Conservation (phyloP, 2,329 filamentous ascomycete genomes). For the Fusarium aywerte region DNA sequence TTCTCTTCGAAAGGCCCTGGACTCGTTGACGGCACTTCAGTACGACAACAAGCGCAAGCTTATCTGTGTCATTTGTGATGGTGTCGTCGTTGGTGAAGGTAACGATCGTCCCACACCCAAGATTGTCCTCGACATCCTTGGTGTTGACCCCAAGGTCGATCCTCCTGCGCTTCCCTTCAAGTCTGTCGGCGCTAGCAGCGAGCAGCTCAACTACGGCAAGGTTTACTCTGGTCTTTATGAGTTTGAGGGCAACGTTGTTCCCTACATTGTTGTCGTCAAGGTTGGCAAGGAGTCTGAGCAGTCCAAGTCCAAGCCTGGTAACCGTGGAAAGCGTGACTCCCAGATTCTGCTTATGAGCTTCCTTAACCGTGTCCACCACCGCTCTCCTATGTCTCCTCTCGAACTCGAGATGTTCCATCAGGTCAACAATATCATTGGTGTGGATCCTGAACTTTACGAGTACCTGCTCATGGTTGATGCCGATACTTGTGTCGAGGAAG, state of each 20-base stretch:
- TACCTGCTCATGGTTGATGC: conserved; percentile 98
- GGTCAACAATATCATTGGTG: conserved; percentile 98
- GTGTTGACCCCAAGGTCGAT: conserved; percentile 96
- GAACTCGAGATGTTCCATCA: conserved; percentile 99
- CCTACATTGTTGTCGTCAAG: conserved; percentile 95
- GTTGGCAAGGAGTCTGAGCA: conserved; percentile 97
- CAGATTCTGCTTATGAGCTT: conserved; percentile 97
- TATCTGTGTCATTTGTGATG: conserved; percentile 95
- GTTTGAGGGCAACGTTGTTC: conserved; percentile 96
- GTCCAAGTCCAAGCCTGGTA: conserved; percentile 89
- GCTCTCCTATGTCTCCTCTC: conserved; percentile 91
- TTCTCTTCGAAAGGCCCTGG: conserved; percentile 88
- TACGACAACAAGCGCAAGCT: conserved; percentile 99
- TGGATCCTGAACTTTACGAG: conserved; percentile 96
- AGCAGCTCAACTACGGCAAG: conserved; percentile 98
- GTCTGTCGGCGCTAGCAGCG: conserved; percentile 86
- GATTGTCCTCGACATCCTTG: conserved; percentile 96
- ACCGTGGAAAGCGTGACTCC: conserved; percentile 97
- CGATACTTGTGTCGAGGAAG: conserved; percentile 92
- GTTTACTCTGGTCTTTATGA: conserved; percentile 98
- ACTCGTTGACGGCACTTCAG: conserved; percentile 91
- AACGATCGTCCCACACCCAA: conserved; percentile 97
- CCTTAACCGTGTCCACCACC: conserved; percentile 96
- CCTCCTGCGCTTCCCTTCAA: conserved; percentile 94
- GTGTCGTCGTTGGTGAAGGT: conserved; percentile 94